Evolutionary conservation across 192 early-diverging fungal genomes (phyloP).

Genomic region (Rhizophagus clarus): DNA sequence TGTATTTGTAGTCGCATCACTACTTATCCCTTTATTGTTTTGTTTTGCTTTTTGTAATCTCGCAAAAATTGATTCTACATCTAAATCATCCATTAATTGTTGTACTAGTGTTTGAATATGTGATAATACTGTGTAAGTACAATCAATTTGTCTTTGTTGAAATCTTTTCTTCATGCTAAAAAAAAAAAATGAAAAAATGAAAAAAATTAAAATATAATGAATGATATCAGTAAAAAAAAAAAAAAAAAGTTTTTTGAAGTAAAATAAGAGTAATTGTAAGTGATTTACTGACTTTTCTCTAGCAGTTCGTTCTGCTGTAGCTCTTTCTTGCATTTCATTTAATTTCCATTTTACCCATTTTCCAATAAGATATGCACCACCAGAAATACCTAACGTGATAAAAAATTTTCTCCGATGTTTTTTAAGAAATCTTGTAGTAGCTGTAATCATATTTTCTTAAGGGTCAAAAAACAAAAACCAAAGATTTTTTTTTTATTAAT

Average conservation of each 20-base stretch:
- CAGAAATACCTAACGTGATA: conserved; percentile 68
- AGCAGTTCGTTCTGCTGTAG: conserved; percentile 66
- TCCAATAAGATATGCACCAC: conserved; percentile 71
- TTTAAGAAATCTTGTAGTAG: conserved; percentile 48
- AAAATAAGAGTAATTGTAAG: not conserved
- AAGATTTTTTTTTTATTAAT: not conserved
- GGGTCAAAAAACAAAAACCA: not conserved
- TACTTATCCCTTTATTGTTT: conserved; percentile 4
- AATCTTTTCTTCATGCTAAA: conserved; percentile 84
- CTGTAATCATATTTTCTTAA: not conserved
- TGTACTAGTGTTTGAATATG: conserved; percentile 81
- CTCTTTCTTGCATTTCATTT: conserved; percentile 68
- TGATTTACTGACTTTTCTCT: conserved; percentile 69
- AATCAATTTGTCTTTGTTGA: conserved; percentile 94
- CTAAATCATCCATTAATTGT: conserved; percentile 72
- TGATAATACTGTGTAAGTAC: conserved; percentile 80
- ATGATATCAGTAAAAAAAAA: conserved; percentile 12
- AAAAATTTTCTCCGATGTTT: conserved; percentile 66
- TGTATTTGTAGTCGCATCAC: not conserved
- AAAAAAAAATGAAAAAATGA: not conserved
- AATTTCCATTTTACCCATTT: conserved; percentile 75
- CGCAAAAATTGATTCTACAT: conserved; percentile 76
- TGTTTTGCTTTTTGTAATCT: conserved; percentile 59
- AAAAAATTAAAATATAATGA: not conserved
- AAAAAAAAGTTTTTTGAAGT: conserved; percentile 12